Percentiles rank a stretch among this genome's conserved stretches.
Conservation (phyloP, 305 asterid genomes). For the Fraxinus platypoda region DNA sequence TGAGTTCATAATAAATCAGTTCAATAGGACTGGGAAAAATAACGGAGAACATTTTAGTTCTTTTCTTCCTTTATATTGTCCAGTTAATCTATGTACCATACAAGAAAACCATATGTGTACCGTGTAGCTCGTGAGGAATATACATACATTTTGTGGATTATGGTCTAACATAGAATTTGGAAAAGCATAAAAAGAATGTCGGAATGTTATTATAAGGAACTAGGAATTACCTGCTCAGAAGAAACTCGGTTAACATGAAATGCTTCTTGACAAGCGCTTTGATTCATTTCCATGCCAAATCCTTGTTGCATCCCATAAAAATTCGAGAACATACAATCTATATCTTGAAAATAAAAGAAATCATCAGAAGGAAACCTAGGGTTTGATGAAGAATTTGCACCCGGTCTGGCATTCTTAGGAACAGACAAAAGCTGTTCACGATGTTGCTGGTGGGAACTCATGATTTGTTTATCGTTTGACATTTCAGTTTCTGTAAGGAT, state of each 20-base stretch:
- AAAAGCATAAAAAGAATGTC: not conserved
- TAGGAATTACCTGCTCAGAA: not conserved
- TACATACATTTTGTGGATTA: not conserved
- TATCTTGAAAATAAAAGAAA: slow-evolving; percentile 26
- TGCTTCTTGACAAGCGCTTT: not conserved
- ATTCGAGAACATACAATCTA: slow-evolving; percentile 18
- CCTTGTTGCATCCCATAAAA: slow-evolving; percentile 5
- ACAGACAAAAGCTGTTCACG: slow-evolving; percentile 14
- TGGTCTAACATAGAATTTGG: not conserved
- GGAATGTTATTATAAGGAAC: not conserved
- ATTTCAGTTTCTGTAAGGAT: not conserved
- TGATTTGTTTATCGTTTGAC: not conserved
- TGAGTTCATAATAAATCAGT: not conserved
- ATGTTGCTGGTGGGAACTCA: slow-evolving; percentile 5
- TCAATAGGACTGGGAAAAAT: not conserved
- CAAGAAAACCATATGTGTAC: not conserved
- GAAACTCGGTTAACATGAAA: not conserved
- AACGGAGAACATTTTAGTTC: not conserved
- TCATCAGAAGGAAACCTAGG: slow-evolving; percentile 25
- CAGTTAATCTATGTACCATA: not conserved
- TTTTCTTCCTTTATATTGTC: not conserved
- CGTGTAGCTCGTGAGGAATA: not conserved
- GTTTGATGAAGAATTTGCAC: slow-evolving; percentile 10
- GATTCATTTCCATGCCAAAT: not conserved
- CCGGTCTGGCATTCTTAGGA: not conserved